Evolutionary conservation across 202 grass and related monocot species (phyloP).

Genomic region (Hordeum pubiflorum): DNA sequence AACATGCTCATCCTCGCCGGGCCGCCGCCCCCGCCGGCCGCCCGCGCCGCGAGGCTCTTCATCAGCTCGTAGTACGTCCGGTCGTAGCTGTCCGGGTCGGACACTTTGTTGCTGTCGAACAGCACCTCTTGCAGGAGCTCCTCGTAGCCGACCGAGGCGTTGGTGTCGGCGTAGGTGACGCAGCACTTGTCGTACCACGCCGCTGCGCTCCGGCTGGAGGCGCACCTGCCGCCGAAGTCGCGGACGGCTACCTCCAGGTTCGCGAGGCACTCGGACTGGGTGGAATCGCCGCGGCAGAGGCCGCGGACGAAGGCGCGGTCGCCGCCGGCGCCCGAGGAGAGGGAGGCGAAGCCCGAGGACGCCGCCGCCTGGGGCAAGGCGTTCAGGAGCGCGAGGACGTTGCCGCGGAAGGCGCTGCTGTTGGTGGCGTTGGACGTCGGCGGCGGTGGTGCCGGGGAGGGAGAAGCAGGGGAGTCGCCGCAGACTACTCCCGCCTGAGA

Average conservation of each 20-base stretch:
- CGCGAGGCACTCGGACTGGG: background rate
- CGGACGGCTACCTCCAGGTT: background rate
- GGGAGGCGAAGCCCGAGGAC: slow-evolving; percentile 22
- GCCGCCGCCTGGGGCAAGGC: slow-evolving; percentile 12
- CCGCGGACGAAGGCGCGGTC: slow-evolving; percentile 20
- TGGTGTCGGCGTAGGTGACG: slow-evolving; percentile 33
- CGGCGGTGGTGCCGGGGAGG: background rate
- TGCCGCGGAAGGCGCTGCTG: slow-evolving; percentile 13
- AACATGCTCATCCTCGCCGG: slow-evolving; percentile 6
- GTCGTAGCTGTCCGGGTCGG: background rate
- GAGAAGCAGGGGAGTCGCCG: slow-evolving; percentile 6
- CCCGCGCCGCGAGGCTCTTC: background rate
- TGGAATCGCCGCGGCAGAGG: slow-evolving; percentile 24
- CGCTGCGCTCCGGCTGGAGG: slow-evolving; percentile 2
- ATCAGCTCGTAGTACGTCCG: slow-evolving; percentile 28
- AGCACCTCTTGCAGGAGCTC: rapidly evolving
- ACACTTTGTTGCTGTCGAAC: background rate
- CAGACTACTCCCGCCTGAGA: background rate
- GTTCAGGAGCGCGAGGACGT: slow-evolving; percentile 19
- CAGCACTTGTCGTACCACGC: slow-evolving; percentile 15
- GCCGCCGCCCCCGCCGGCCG: background rate
- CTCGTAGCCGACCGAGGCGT: background rate
- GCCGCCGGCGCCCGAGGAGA: background rate
- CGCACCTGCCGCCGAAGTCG: background rate
- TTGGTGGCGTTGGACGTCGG: background rate